These are phyloP conservation scores for Bryum argenteum DNA, from an alignment of 225 moss, liverwort and hornwort species.

Conservation along the genomic window DNA sequence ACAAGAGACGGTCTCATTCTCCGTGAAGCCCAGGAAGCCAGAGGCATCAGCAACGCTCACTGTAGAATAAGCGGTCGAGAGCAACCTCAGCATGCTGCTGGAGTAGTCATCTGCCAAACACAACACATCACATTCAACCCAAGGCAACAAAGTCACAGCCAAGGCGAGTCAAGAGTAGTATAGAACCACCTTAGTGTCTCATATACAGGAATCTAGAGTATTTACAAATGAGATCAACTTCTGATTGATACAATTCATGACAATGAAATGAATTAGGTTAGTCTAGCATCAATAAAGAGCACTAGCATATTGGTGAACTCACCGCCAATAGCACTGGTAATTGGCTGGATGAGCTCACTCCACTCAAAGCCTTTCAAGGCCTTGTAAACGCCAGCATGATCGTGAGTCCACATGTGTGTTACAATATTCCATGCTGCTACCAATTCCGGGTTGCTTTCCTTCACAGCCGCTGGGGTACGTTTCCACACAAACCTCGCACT, in stretches of 20 bases:
- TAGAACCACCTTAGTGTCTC: not conserved
- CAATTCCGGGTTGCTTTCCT: conserved; percentile 77
- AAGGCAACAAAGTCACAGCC: not conserved
- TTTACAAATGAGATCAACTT: not conserved
- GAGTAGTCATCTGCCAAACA: conserved; percentile 69
- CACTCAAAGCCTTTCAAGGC: conserved; percentile 80
- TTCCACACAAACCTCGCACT: conserved; percentile 98
- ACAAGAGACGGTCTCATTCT: conserved; percentile 84
- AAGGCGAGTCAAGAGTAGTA: not conserved
- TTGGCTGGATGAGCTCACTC: conserved; percentile 74
- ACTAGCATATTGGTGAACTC: conserved; percentile 28
- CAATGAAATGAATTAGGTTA: not conserved
- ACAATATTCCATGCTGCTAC: conserved; percentile 91
- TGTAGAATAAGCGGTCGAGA: conserved; percentile 91
- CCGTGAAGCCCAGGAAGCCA: conserved; percentile 83
- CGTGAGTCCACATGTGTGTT: conserved; percentile 82
- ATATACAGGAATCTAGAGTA: not conserved
- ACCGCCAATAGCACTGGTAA: conserved; percentile 76
- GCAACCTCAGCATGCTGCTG: conserved; percentile 76
- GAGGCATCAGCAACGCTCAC: conserved; percentile 88
- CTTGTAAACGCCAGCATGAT: conserved; percentile 80
- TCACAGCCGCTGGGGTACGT: conserved; percentile 63
- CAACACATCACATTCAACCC: not conserved
- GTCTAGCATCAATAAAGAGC: too few relatives aligned
- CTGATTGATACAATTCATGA: not conserved